A percentile compares a stretch with the other conserved stretches of the same genome.
phyloP scores from a whole-genome alignment of 352 stramenopile species.

The Phytophthora idaei region DNA sequence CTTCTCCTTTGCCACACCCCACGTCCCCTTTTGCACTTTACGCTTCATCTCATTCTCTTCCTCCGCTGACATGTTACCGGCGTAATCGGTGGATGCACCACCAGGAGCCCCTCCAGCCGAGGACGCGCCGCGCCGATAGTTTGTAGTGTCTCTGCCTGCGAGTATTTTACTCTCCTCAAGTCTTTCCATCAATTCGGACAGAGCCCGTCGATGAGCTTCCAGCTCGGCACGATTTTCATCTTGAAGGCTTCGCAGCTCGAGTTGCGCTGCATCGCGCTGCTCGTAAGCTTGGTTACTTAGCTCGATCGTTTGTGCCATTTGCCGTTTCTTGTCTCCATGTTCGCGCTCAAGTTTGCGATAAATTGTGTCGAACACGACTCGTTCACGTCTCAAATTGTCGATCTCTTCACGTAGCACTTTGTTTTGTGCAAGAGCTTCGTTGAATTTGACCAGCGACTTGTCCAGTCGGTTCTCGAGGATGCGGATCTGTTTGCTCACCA shows the following conservation, averaged over 20 bases:
- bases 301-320: conserved; percentile 96
- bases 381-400: conserved; percentile 92
- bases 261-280: conserved; percentile 92
- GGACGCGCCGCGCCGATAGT: conserved; percentile 36
- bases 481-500: conserved; percentile 96
- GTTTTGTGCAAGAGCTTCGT: conserved; percentile 94
- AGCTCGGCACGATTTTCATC: conserved; percentile 91
- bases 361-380: conserved; percentile 96
- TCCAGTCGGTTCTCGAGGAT: conserved; percentile 97
- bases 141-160: conserved; percentile 33
- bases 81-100: conserved; percentile 15
- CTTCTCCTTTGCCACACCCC: conserved; percentile 87
- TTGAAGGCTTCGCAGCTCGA: conserved; percentile 93
- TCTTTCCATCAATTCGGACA: conserved; percentile 63
- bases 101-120: conserved; percentile 22
- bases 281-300: conserved; percentile 95
- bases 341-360: conserved; percentile 93
- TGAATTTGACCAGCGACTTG: conserved; percentile 97
- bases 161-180: conserved; percentile 65
- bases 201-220: conserved; percentile 60
- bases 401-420: conserved; percentile 93
- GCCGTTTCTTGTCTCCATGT: conserved; percentile 94
- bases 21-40: conserved; percentile 78
- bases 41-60: conserved; percentile 77
- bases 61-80: conserved; percentile 56